These are phyloP conservation scores for Drechslerella dactyloides DNA, from an alignment of 2,329 filamentous ascomycete species.

Conservation along the genomic window DNA sequence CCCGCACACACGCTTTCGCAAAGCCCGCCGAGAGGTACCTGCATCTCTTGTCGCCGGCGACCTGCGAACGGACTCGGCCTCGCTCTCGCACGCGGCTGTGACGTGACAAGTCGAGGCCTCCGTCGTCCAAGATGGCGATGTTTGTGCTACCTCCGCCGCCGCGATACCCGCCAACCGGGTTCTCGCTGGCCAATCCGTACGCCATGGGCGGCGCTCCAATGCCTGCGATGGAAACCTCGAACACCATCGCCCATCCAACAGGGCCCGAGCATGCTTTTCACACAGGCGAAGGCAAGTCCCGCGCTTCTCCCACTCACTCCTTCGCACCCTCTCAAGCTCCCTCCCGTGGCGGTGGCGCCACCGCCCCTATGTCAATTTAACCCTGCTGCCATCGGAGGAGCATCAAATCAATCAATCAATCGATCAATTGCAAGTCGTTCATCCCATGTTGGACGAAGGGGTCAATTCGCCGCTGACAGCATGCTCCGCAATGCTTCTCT, in stretches of 20 bases:
- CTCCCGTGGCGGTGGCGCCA: too few species aligned
- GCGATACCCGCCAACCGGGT: constrained; percentile 76
- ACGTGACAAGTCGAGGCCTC: constrained; percentile 2
- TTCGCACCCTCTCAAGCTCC: background rate
- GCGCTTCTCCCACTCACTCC: background rate
- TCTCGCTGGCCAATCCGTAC: constrained; percentile 70
- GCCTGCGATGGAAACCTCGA: constrained; percentile 91
- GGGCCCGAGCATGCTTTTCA: constrained; percentile 87
- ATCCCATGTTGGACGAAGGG: constrained; percentile 1
- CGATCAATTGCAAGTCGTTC: background rate
- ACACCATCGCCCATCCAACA: constrained; percentile 78
- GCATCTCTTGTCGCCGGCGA: background rate
- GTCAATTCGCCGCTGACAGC: too few species aligned
- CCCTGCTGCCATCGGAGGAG: background rate
- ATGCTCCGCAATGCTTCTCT: constrained; percentile 16
- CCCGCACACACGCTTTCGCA: too few species aligned
- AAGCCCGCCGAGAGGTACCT: background rate
- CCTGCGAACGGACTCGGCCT: background rate
- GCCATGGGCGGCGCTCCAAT: constrained; percentile 71
- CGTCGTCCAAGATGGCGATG: constrained; percentile 50
- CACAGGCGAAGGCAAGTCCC: constrained; percentile 79
- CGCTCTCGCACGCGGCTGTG: too few species aligned
- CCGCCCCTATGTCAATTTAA: background rate
- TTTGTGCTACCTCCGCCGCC: constrained; percentile 81
- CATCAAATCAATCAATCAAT: background rate